Percentiles rank a stretch among this genome's conserved stretches.
These are phyloP conservation scores for Aspergillus glaucus DNA, from an alignment of 2,329 filamentous ascomycete species.

Conservation along the genomic window DNA sequence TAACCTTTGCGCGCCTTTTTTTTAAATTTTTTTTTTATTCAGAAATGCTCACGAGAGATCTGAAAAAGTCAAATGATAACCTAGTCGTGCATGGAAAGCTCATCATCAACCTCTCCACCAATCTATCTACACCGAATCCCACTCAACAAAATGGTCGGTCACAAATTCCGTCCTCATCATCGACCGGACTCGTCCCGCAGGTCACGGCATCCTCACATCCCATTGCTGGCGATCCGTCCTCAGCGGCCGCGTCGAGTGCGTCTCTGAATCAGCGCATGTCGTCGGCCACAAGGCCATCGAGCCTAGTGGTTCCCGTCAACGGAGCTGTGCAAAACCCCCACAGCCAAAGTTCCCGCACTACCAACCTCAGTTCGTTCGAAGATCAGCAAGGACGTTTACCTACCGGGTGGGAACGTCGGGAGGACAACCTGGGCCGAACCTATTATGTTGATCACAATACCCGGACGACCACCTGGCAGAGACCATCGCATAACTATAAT, in stretches of 20 bases:
- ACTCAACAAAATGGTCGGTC: slow-evolving; percentile 39
- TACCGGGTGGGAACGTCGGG: slow-evolving; percentile 89
- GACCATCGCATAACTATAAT: slow-evolving; percentile 73
- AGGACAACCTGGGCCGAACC: slow-evolving; percentile 89
- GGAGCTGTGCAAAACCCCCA: slow-evolving; percentile 31
- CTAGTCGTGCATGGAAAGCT: slow-evolving; percentile 96
- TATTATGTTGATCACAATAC: slow-evolving; percentile 99
- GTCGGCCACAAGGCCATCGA: slow-evolving; percentile 31
- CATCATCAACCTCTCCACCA: slow-evolving; percentile 92
- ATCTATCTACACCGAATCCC: slow-evolving; percentile 66
- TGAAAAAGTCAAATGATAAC: slow-evolving; percentile 98
- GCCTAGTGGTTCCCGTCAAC: slow-evolving; percentile 35
- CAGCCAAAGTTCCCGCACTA: slow-evolving; percentile 41
- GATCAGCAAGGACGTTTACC: slow-evolving; percentile 91
- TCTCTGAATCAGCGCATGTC: slow-evolving; percentile 30
- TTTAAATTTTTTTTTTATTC: slow-evolving; percentile 19
- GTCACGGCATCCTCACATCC: slow-evolving; percentile 22
- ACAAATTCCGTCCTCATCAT: slow-evolving; percentile 28
- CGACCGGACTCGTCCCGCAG: slow-evolving; percentile 34
- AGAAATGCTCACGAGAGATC: slow-evolving; percentile 95
- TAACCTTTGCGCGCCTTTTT: slow-evolving; percentile 9
- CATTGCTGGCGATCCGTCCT: slow-evolving; percentile 22
- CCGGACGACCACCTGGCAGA: slow-evolving; percentile 90
- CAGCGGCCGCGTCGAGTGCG: slow-evolving; percentile 26
- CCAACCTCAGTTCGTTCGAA: slow-evolving; percentile 83